Base-by-base conservation (phyloP, 2,329 filamentous ascomycete species). In the Lecanicillium sp. region DNA sequence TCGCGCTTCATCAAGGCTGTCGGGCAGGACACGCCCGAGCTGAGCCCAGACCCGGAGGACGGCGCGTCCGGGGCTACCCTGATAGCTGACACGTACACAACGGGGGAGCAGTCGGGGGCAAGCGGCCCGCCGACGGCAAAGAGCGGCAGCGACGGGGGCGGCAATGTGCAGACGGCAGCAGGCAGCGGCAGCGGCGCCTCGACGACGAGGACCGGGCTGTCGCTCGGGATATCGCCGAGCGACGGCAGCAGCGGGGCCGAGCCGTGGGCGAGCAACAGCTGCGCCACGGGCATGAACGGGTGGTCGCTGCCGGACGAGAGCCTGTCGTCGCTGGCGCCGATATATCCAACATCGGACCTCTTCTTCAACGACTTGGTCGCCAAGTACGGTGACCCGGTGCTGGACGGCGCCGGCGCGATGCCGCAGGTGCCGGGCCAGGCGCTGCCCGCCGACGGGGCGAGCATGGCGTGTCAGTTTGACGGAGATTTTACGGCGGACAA, bases 321-420 rank as follows among this genome's bases (percentile, higher is more conserved):
- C 55, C 72, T 79, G 55, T 63, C 71, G 19, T 63, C 66, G 10
- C 69, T 83, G 50, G 70, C 74, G 53, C 75, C 77, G 14, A 69
- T 81, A 50, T 79, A 78, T 47, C 74, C 78, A 0, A 78, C 75
- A 50, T 71, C 73, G 17, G 78, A 82, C 54, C 63, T 83, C 5
- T 62, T 78, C 1, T 81, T 75, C 56, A 78, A 81, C 53, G 72
- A 81, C 27, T 63, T 81, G 4, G 70, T 67, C 11, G 73, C 68
- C n/a, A 63, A 61, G 3, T 62, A 60, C 39, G 55, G 59, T 48
- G 54, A 56, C n/a, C 27, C 52, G 7, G 36, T 61, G 10, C n/a
- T 33, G 23, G 46, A 29, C 27, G 10, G 11, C 9, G 15, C 38
- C 5, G 38, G 11, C 12, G 14, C 32, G 26, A 54, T 57, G 19